Percentiles rank a stretch among this genome's conserved stretches.
Conservation (phyloP, 2,329 filamentous ascomycete genomes). For the Colletotrichum siamense region DNA sequence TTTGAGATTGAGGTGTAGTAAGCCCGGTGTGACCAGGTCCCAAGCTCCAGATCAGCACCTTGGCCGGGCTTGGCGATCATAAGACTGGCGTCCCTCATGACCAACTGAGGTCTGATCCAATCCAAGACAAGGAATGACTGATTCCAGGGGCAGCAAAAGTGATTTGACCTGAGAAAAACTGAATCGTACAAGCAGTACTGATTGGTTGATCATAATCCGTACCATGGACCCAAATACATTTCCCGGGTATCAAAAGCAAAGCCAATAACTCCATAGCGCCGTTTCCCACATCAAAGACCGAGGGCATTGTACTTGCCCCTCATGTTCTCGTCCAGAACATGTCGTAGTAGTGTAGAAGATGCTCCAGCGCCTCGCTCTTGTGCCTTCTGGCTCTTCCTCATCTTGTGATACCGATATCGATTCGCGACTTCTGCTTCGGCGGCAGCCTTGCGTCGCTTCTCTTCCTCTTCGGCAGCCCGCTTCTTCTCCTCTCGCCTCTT, state of each 20-base stretch:
- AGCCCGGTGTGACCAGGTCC: background rate
- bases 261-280: background rate
- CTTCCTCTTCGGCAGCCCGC: background rate
- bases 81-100: background rate
- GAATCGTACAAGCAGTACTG: background rate
- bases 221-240: background rate
- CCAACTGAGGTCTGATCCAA: background rate
- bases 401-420: background rate
- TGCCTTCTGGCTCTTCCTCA: background rate
- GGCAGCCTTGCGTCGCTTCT: background rate
- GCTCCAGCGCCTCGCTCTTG: background rate
- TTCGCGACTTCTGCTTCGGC: background rate
- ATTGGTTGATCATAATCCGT: background rate
- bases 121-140: background rate
- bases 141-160: background rate
- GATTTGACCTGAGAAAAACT: background rate
- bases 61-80: background rate
- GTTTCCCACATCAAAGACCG: background rate
- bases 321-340: slow-evolving; percentile 13
- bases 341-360: background rate
- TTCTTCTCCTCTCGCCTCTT: background rate
- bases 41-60: background rate
- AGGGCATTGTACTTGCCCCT: slow-evolving; percentile 5
- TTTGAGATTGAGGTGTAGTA: background rate
- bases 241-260: background rate